phyloP scores from a whole-genome alignment of 2,329 filamentous ascomycete species.

The Penicillium sp. region DNA sequence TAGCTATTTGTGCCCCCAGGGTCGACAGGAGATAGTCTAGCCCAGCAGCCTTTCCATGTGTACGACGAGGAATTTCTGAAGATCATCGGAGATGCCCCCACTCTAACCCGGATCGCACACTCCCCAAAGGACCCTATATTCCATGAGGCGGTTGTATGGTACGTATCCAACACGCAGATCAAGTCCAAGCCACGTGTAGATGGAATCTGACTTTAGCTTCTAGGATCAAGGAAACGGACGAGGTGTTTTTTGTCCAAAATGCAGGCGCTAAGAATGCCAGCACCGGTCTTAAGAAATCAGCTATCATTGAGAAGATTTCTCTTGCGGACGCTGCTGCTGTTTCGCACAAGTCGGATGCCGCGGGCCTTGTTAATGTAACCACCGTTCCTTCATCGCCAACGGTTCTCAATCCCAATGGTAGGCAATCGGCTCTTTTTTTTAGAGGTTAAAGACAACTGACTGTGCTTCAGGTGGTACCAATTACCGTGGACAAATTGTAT shows the following conservation, averaged over 20 bases:
- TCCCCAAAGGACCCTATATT: slow-evolving; percentile 14
- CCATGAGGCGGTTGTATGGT: slow-evolving; percentile 21
- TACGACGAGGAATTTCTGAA: slow-evolving; percentile 19
- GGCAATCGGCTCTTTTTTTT: not conserved
- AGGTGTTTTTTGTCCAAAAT: slow-evolving; percentile 24
- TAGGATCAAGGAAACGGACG: slow-evolving; percentile 17
- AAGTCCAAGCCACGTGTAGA: not conserved
- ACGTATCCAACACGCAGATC: not conserved
- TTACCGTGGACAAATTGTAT: slow-evolving; percentile 15
- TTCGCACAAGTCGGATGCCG: slow-evolving; percentile 14
- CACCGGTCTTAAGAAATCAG: slow-evolving; percentile 14
- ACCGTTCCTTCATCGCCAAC: slow-evolving; percentile 11
- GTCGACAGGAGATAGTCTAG: slow-evolving; percentile 10
- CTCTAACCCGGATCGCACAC: slow-evolving; percentile 15
- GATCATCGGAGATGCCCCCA: slow-evolving; percentile 10
- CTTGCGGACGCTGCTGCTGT: slow-evolving; percentile 17
- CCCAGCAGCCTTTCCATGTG: slow-evolving; percentile 13
- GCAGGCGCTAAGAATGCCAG: slow-evolving; percentile 17
- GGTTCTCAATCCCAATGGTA: slow-evolving; percentile 18
- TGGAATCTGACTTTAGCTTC: not conserved
- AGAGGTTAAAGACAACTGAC: not conserved
- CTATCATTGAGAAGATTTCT: slow-evolving; percentile 18
- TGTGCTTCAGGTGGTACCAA: slow-evolving; percentile 8
- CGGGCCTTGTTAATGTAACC: slow-evolving; percentile 7
- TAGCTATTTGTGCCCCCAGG: slow-evolving; percentile 17